Base-by-base conservation (phyloP, 2,329 filamentous ascomycete species). In the Arthrocladium fulminans region DNA sequence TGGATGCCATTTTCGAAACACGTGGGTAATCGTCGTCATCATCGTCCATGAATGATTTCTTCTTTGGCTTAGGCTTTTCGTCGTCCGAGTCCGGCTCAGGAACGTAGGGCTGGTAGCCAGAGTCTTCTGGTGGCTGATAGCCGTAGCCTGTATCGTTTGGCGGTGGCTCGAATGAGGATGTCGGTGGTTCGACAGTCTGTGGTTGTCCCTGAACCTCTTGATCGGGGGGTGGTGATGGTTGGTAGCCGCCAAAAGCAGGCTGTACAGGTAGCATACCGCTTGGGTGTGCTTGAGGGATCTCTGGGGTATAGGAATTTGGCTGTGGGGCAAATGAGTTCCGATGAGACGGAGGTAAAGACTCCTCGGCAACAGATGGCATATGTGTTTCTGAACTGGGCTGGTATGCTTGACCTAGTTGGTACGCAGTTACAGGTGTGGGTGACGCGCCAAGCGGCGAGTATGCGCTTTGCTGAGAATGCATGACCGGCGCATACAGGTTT, bases 1-100 rank as follows among this genome's bases (percentile, higher is more conserved):
- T 17, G 44, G 24, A n/a, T 35, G 41, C 24, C 19, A n/a, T 8
- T 25, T 49, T 51, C 6, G 52, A 46, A 9, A 39, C 25, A 7
- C 27, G 45, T 39, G 49, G 41, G 42, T 51, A 54, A 42, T 53
- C 54, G 20, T 87, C 85, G 10, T 88, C 84, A 23, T 90, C 86
- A 54, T 90, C 84, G 60, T 90, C 83, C 76, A 92, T 86, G 59
- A 88, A 81, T 19, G 78, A 80, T n/a, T n/a, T n/a, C 63, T 86
- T 86, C 67, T 86, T 86, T 0, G 76, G 72, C 57, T 78, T 83
- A 45, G 73, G 70, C 5, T 72, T 70, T 10, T 75, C 71, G 4
- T 73, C 71, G 2, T 79, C 73, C 20, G 81, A 73, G 40, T 79
- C 75, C 1, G 77, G 60, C 24, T 67, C 61, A 4, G 61, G 54